Evolutionary conservation across 1,139 yeast genomes (phyloP), one percentile per base, ranked within the genome.

Genomic region (Saccharomyces hybrid): DNA sequence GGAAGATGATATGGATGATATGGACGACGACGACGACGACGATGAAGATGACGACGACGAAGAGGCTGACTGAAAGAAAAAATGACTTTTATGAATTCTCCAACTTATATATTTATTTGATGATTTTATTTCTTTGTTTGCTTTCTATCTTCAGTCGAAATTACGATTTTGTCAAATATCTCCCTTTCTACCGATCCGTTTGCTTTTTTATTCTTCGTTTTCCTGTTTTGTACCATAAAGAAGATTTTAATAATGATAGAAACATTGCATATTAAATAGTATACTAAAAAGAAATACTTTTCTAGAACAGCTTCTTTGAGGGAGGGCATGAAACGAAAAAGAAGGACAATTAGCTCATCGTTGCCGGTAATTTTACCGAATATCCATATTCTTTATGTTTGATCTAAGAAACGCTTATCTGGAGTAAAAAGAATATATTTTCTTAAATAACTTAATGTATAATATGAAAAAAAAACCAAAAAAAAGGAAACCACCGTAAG

Each of bases 1-100:
- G 96, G 91, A 84, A 13, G 91, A 83, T 44, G 89, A 82, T 27
- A 81, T 82, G 50, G 82, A 80, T 7, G 85, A 82, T 23, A 84
- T 82, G 53, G 91, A 83, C 2, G 90, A 83, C 7, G 88, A 81
- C 1, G 86, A 81, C 5, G 84, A 79, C 1, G 84, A 81, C 0
- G 83, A 78, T 1, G 79, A 74, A 6, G 76, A 72, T 5, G 74
- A 69, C 2, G 71, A 66, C 1, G 68, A 64, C 3, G 69, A 67
- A 2, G 23, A 20, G 23, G 42, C 42, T 8, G 42, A 38, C 42
- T 38, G 42, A 38, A 16, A 20, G 11, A 31, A 60, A 54, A 34
- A 53, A 56, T 9, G 34, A 26, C 25, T 38, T 38, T 38, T 8
- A 9, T 38, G 23, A 38, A 38, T 38, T 14, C 13, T 20, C 23